Conservation (phyloP, 805 yeast genomes). For the Lachancea quebecensis region DNA sequence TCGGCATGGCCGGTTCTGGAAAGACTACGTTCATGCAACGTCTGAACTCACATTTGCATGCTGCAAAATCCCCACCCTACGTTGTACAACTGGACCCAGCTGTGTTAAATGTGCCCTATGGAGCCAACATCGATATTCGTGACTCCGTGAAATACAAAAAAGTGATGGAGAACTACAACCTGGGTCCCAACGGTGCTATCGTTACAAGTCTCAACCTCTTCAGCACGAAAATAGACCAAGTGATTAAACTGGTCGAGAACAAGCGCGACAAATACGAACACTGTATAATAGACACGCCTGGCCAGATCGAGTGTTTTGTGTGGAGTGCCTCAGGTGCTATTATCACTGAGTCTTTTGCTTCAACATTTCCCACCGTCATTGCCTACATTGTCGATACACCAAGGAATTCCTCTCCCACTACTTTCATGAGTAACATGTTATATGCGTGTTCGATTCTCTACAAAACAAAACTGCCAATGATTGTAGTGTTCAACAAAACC, state of each 20-base stretch:
- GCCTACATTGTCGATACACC: conserved; percentile 98
- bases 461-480: conserved; percentile 95
- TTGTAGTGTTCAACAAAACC: conserved; percentile 90
- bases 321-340: conserved; percentile 98
- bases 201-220: conserved; percentile 90
- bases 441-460: conserved; percentile 96
- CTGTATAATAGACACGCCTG: conserved; percentile 93
- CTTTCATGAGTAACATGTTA: conserved; percentile 96
- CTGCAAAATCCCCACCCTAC: conserved; percentile 70
- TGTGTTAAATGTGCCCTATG: conserved; percentile 86
- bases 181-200: conserved; percentile 98
- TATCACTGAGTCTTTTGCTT: conserved; percentile 93
- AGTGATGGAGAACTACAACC: conserved; percentile 90
- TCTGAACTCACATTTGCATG: conserved; percentile 78
- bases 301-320: conserved; percentile 96
- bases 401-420: conserved; percentile 86
- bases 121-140: conserved; percentile 89
- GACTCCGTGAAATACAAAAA: conserved; percentile 93
- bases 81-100: conserved; percentile 96
- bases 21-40: conserved; percentile 98
- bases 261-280: conserved; percentile 50
- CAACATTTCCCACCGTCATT: conserved; percentile 89
- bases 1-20: conserved; percentile 77
- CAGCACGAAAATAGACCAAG: conserved; percentile 94
- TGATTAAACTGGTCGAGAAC: conserved; percentile 76